These are phyloP conservation scores for Colletotrichum costaricense DNA, from an alignment of 2,329 filamentous ascomycete species.

Conservation along the genomic window DNA sequence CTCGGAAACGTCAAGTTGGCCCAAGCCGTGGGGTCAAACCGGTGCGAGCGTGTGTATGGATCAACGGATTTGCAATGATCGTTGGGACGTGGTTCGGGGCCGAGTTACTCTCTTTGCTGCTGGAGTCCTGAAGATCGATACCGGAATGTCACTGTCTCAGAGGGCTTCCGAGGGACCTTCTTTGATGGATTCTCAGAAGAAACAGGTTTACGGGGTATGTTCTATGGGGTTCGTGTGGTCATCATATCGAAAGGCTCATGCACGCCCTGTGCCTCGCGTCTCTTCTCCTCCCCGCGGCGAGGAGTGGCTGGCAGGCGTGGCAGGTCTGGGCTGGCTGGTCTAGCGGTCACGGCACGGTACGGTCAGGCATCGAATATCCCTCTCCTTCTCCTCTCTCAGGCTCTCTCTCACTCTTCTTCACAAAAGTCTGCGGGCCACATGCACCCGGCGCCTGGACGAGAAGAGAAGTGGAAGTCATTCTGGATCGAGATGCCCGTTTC, in stretches of 20 bases:
- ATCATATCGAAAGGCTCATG: not conserved
- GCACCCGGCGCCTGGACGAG: not conserved
- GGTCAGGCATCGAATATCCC: too few relatives aligned
- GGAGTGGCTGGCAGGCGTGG: too few relatives aligned
- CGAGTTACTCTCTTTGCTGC: not conserved
- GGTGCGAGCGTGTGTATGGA: not conserved
- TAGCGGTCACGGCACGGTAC: too few relatives aligned
- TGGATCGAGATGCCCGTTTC: constrained; percentile 34
- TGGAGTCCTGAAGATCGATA: not conserved
- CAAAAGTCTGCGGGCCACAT: too few relatives aligned
- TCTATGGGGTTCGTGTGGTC: constrained; percentile 2
- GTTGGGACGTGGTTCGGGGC: not conserved
- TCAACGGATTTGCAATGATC: not conserved
- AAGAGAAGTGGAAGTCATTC: not conserved
- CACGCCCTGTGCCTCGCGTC: too few relatives aligned
- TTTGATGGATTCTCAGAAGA: not conserved
- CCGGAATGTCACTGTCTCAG: constrained; percentile 4
- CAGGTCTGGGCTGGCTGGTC: too few relatives aligned
- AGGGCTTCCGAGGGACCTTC: not conserved
- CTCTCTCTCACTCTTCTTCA: too few relatives aligned
- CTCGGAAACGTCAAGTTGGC: constrained; percentile 15
- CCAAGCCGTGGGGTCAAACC: not conserved
- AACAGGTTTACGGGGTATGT: constrained; percentile 9
- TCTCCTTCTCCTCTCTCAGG: not conserved
- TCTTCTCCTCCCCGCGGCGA: not conserved